A percentile compares a stretch with the other conserved stretches of the same genome.
These are phyloP conservation scores for Amanita exitialis DNA, from an alignment of 768 basidiomycete genomes.

Conservation along the genomic window DNA sequence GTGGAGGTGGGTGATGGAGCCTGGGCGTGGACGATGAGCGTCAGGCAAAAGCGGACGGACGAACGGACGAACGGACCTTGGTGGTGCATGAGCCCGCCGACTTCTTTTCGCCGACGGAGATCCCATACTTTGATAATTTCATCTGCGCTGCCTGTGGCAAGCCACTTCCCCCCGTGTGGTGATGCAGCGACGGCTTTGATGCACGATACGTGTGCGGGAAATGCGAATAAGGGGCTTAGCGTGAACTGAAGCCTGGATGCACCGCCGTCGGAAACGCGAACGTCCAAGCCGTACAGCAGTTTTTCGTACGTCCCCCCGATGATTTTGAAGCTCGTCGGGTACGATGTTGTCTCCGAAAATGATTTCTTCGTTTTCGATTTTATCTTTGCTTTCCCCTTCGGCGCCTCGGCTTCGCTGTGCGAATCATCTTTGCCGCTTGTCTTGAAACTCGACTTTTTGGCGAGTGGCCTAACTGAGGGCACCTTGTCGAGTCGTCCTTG, in stretches of 20 bases:
- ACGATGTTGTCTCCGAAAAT: slow-evolving; percentile 6
- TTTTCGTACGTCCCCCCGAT: slow-evolving; percentile 96
- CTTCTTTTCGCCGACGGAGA: slow-evolving; percentile 79
- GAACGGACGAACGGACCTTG: slow-evolving; percentile 46
- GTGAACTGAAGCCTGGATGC: slow-evolving; percentile 19
- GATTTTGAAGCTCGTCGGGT: slow-evolving; percentile 68
- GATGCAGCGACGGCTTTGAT: slow-evolving; percentile 87
- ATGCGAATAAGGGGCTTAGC: slow-evolving; percentile 83
- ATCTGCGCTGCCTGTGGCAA: slow-evolving; percentile 92
- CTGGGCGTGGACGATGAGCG: slow-evolving; percentile 25
- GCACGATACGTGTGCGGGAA: slow-evolving; percentile 92
- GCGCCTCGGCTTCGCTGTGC: slow-evolving; percentile 15
- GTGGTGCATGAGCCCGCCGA: slow-evolving; percentile 92
- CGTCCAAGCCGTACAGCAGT: slow-evolving; percentile 83
- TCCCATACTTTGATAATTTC: slow-evolving; percentile 98
- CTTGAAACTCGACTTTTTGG: slow-evolving; percentile 6
- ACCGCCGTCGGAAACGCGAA: slow-evolving; percentile 40
- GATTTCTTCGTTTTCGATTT: neutral
- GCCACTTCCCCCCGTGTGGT: slow-evolving; percentile 88
- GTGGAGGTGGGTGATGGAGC: slow-evolving; percentile 80
- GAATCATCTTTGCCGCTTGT: slow-evolving; percentile 8
- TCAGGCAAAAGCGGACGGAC: neutral
- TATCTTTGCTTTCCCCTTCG: slow-evolving; percentile 13
- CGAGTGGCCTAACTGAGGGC: no score
- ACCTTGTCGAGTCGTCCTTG: neutral